Evolutionary conservation across 164 flowering plant species (phyloP), one percentile per base, ranked within the genome.

Genomic region (Stephania japonica): DNA sequence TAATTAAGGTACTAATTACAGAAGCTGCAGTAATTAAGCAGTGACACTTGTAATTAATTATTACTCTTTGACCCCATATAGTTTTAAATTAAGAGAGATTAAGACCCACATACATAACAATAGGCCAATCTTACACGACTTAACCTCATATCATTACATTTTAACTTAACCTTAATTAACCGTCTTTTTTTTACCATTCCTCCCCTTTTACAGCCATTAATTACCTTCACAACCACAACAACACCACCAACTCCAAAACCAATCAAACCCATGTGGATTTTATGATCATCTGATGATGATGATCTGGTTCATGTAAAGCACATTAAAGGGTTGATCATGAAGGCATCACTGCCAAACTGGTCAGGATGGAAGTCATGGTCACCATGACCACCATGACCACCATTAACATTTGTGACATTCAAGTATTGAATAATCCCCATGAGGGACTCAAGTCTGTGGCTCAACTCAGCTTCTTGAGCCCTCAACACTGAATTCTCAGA

Each of bases 401-500:
- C 69, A 64, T 25, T 77, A 70, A 75, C 76, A 75, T 69, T 73
- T 59, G 75, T 32, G 38, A 32, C 71, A 82, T 76, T 80, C 67
- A 88, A 77, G 80, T 67, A 84, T 27, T 63, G 74, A 65, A 84
- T 72, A 77, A 91, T 93, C 42, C 89, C 91, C 62, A 86, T 83
- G 12, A 93, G 88, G 12, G 92, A 90, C 18, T 86, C 72, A 12
- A 91, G 71, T 69, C 97, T 87, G 19, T 88, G 84, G 61, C 74
- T 85, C 24, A 93, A 81, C 73, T 93, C 98, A 61, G 56, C 62
- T 79, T 85, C 80, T 78, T 89, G 97, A 75, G 92, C 92, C 73
- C 85, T 85, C 68, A 90, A 72, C 18, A 90, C 78, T 1, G 89
- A 84, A 73, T 90, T 93, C 64, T 93, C 91, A 26, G 90, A 72